These are phyloP conservation scores for Buxus sempervirens DNA, from an alignment of 164 flowering plant genomes.

Conservation along the genomic window DNA sequence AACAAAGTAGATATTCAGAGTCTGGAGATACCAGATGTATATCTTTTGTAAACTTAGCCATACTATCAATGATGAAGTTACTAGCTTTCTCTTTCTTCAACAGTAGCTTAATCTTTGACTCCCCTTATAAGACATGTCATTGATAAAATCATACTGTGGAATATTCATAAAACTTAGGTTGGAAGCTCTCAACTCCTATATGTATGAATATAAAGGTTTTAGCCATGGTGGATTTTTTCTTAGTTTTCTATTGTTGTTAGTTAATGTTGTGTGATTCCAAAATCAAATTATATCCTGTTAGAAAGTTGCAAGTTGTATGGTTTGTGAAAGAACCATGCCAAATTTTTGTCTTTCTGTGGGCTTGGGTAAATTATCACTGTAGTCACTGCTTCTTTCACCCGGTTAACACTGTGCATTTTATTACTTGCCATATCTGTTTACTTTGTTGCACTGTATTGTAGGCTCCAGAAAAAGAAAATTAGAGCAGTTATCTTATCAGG, in stretches of 20 bases:
- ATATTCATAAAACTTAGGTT: too few relatives aligned
- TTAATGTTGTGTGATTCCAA: neutral
- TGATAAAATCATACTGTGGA: neutral
- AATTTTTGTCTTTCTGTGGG: neutral
- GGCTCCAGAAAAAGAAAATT: constrained; percentile 79
- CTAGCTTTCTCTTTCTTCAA: neutral
- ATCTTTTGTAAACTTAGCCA: neutral
- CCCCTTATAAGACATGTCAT: neutral
- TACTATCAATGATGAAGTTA: neutral
- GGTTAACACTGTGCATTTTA: neutral
- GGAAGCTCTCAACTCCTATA: neutral
- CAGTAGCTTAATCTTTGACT: too few relatives aligned
- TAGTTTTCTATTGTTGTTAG: neutral
- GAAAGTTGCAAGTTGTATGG: neutral
- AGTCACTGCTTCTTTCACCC: neutral
- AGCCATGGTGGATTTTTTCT: neutral
- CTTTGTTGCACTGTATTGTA: constrained; percentile 20
- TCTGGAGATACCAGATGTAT: neutral
- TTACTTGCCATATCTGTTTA: constrained; percentile 1
- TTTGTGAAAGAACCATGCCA: neutral
- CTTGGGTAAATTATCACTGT: neutral
- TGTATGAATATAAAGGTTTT: neutral
- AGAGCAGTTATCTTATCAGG: constrained; percentile 77
- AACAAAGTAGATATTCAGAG: too few relatives aligned
- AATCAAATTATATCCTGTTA: neutral